These are phyloP conservation scores for Saccharomycopsis fodiens DNA, from an alignment of 805 yeast genomes.

Conservation along the genomic window DNA sequence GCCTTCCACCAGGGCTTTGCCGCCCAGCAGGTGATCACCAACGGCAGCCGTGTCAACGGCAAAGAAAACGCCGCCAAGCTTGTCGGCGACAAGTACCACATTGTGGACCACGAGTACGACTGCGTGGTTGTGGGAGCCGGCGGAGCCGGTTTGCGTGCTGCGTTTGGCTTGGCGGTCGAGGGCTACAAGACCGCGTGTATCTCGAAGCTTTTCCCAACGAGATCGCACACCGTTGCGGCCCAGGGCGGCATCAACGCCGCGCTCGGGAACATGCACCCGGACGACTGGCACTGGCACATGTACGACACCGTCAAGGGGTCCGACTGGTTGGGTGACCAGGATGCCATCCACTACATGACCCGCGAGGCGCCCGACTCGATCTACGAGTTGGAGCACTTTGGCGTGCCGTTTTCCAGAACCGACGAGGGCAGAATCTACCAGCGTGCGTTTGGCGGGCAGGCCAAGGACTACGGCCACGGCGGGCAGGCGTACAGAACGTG, in stretches of 20 bases:
- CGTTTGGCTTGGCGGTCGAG: conserved; percentile 94
- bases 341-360: conserved; percentile 98
- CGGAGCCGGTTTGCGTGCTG: conserved; percentile 98
- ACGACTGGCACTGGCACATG: conserved; percentile 99
- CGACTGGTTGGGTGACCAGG: conserved; percentile 99
- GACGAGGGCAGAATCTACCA: conserved; percentile 96
- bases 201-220: conserved; percentile 93
- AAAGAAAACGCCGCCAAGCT: conserved; percentile 45
- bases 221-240: conserved; percentile 98
- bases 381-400: conserved; percentile 94
- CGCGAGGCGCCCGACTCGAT: conserved; percentile 95
- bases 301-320: conserved; percentile 99
- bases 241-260: conserved; percentile 99
- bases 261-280: conserved; percentile 95
- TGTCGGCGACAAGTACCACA: conserved; percentile 69
- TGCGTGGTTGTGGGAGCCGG: conserved; percentile 98
- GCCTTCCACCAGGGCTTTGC: conserved; percentile 8
- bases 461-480: conserved; percentile 92
- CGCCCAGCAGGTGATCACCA: conserved; percentile 26
- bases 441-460: conserved; percentile 98
- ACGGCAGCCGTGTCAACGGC: conserved; percentile 31
- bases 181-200: conserved; percentile 98
- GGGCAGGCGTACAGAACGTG: conserved; percentile 99
- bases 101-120: conserved; percentile 96
- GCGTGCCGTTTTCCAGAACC: conserved; percentile 97